Evolutionary conservation across 2,329 filamentous ascomycete genomes (phyloP).

Genomic region (Madurella fahalii): DNA sequence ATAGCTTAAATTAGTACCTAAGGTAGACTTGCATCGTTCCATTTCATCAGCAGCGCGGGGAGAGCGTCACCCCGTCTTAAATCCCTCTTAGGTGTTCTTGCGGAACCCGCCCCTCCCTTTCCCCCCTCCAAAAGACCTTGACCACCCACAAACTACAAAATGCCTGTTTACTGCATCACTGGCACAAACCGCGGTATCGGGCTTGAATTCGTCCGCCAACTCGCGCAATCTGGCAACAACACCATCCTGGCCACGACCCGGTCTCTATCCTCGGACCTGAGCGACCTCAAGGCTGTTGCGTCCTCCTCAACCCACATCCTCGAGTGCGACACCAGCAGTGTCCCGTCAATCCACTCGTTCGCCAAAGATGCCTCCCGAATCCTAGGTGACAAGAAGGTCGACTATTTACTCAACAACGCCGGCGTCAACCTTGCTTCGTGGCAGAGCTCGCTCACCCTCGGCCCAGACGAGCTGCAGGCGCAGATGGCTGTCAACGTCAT

Average conservation of each 20-base stretch:
- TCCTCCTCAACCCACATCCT: constrained; percentile 27
- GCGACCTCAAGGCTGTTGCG: constrained; percentile 23
- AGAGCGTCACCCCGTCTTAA: too few species aligned
- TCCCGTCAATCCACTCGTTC: constrained; percentile 30
- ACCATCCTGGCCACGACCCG: constrained; percentile 30
- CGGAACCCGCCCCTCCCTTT: too few species aligned
- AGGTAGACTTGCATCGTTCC: too few species aligned
- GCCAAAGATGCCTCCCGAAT: constrained; percentile 23
- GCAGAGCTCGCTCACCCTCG: constrained; percentile 38
- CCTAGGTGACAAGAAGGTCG: constrained; percentile 34
- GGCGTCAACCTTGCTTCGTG: constrained; percentile 35
- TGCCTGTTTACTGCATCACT: constrained; percentile 32
- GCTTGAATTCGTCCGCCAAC: constrained; percentile 32
- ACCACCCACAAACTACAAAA: constrained; percentile 10
- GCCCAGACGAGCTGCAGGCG: constrained; percentile 33
- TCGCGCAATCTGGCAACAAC: constrained; percentile 25
- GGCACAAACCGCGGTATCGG: constrained; percentile 32
- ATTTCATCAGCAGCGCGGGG: too few species aligned
- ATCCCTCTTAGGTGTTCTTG: too few species aligned
- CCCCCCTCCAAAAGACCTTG: not conserved
- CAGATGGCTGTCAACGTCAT: constrained; percentile 44
- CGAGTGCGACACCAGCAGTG: constrained; percentile 30
- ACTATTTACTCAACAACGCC: constrained; percentile 31
- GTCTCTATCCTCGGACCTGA: constrained; percentile 25
- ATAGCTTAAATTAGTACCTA: too few species aligned